Base-by-base conservation (phyloP, 1,139 yeast species). In the Hemisphaericaspora xylofermentans region DNA sequence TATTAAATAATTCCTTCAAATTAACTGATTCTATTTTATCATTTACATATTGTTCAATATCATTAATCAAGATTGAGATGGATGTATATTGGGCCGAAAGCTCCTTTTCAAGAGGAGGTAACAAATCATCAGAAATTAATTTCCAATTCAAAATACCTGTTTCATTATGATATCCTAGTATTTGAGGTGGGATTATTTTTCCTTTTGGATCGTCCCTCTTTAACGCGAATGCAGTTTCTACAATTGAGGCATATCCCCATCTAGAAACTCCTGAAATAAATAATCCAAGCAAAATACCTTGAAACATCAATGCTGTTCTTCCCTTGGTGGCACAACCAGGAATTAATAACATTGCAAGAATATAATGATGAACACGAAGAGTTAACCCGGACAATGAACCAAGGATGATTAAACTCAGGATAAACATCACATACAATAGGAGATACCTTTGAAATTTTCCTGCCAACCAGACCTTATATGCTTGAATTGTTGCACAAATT, bases 231-330 rank as follows among this genome's bases (percentile, higher is more conserved):
- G 76, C 76, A 0, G 97, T 88, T 56, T 91, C 96, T 2, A 86
- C 80, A 44, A 91, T 82, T 17, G 96, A 82, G 2, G 95, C 98
- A 54, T 85, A 82, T 40, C 94, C 97, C 98, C 98, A 91, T 44
- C 95, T 71, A 0, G 95, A 82, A 2, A 88, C 80, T 0, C 98
- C 98, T 17, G 93, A 84, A 7, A 89, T 71, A 42, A 86, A 76
- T 29, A 91, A 67, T 0, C 98, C 98, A 1, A 88, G 60, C 19
- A 93, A 66, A 2, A 93, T 74, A 1, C 98, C 98, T 58, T 89
- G 96, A 56, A 88, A 84, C 16, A 80, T 48, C 40, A 84, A 68
- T 0, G 89, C 89, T 0, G 87, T 73, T 35, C 78, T 56, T 1
- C 95, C 89, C 46, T 84, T 71, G 0, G 96, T 85, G 10, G 88